Evolutionary conservation across 345 rosid genomes (phyloP).

Genomic region (Arabidopsis thaliana): DNA sequence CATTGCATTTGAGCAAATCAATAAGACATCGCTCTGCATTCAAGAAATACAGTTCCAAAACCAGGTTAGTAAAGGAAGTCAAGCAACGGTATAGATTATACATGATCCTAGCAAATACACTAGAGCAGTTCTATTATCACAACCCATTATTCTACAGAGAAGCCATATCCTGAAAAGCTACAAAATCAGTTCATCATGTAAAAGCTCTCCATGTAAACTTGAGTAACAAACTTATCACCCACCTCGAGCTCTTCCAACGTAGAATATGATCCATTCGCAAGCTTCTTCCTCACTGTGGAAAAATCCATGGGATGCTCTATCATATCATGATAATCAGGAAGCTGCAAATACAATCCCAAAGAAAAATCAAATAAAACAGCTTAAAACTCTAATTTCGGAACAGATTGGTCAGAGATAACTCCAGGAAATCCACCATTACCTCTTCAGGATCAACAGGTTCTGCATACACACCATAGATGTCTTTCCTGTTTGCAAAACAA

Average conservation of each 20-base stretch:
- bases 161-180: slow-evolving; percentile 26
- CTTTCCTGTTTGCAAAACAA: slow-evolving; percentile 78
- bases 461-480: slow-evolving; percentile 88
- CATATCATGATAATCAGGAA: slow-evolving; percentile 84
- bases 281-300: slow-evolving; percentile 78
- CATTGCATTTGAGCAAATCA: slow-evolving; percentile 90
- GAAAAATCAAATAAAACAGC: slow-evolving; percentile 4
- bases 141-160: slow-evolving; percentile 7
- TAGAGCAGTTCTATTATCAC: not conserved
- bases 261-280: slow-evolving; percentile 69
- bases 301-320: slow-evolving; percentile 91
- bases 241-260: slow-evolving; percentile 80
- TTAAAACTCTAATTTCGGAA: slow-evolving; percentile 3
- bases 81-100: not conserved
- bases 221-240: slow-evolving; percentile 34
- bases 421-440: slow-evolving; percentile 51
- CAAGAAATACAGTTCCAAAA: slow-evolving; percentile 43
- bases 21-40: slow-evolving; percentile 73
- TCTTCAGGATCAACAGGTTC: slow-evolving; percentile 97
- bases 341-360: slow-evolving; percentile 51
- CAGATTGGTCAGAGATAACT: not conserved
- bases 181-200: slow-evolving; percentile 21
- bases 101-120: slow-evolving; percentile 7
- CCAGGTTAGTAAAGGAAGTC: slow-evolving; percentile 53
- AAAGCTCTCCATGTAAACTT: slow-evolving; percentile 11